Percentiles rank a stretch among this genome's conserved stretches.
These are phyloP conservation scores for Angomonas deanei DNA, from an alignment of 208 protist species.

Conservation along the genomic window DNA sequence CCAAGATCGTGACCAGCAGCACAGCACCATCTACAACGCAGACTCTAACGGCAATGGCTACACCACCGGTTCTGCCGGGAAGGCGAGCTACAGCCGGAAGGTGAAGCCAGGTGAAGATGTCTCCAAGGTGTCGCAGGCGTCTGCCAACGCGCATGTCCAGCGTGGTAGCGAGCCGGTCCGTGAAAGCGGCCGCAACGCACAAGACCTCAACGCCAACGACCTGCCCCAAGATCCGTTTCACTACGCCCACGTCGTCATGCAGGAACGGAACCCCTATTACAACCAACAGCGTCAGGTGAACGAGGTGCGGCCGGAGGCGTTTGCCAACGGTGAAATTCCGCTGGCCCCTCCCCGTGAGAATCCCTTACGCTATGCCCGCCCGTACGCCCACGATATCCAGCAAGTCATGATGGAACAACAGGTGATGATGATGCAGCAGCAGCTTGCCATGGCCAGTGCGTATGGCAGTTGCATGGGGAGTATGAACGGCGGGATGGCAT, in stretches of 20 bases:
- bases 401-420: too few species aligned
- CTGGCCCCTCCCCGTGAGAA: too few species aligned
- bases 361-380: too few species aligned
- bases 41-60: background rate
- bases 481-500: too few species aligned
- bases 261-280: background rate
- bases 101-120: background rate
- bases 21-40: background rate
- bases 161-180: background rate
- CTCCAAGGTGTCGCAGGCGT: background rate
- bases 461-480: too few species aligned
- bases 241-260: background rate
- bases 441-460: too few species aligned
- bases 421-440: too few species aligned
- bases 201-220: background rate
- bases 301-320: background rate
- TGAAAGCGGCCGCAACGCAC: background rate
- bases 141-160: background rate
- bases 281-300: background rate
- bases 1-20: too few species aligned
- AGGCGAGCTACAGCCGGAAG: background rate
- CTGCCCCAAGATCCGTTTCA: background rate
- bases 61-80: background rate
- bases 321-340: too few species aligned
- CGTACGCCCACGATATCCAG: too few species aligned